phyloP scores from a whole-genome alignment of 768 basidiomycete genomes.

The Pisolithus sp. region DNA sequence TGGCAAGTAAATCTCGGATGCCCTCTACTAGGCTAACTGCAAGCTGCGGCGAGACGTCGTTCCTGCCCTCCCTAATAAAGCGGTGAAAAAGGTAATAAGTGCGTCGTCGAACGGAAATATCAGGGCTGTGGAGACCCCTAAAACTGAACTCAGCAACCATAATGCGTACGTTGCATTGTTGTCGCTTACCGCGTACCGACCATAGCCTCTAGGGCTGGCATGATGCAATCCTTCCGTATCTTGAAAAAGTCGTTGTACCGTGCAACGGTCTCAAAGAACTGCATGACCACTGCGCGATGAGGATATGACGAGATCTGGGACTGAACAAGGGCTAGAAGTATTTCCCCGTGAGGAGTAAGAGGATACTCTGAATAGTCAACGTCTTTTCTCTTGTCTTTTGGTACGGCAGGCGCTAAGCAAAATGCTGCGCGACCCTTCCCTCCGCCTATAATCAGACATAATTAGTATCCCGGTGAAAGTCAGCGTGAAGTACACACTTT shows the following conservation, averaged over 20 bases:
- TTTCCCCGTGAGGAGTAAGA: conserved; percentile 84
- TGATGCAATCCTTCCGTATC: conserved; percentile 81
- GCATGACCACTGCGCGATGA: conserved; percentile 76
- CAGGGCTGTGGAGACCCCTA: conserved; percentile 83
- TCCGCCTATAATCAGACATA: conserved; percentile 39
- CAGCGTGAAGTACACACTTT: conserved; percentile 47
- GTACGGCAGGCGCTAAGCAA: conserved; percentile 66
- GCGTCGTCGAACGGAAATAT: conserved; percentile 63
- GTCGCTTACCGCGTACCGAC: conserved; percentile 66
- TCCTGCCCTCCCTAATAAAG: conserved; percentile 79
- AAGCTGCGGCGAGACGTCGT: conserved; percentile 70
- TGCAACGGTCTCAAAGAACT: conserved; percentile 90
- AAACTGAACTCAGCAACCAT: conserved; percentile 2
- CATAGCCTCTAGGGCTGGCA: conserved; percentile 84
- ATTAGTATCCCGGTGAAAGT: background rate
- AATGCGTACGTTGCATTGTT: background rate
- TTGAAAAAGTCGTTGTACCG: conserved; percentile 97
- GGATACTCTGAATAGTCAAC: conserved; percentile 76
- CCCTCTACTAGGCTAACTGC: conserved; percentile 64
- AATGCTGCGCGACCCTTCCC: conserved; percentile 83
- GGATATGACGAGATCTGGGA: conserved; percentile 80
- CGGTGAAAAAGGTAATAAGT: conserved; percentile 89
- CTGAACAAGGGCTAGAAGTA: conserved; percentile 77
- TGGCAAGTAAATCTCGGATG: conserved; percentile 69
- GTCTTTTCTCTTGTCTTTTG: conserved; percentile 60